Evolutionary conservation across 805 yeast genomes (phyloP).

Genomic region (Candida arabinofermentans): DNA sequence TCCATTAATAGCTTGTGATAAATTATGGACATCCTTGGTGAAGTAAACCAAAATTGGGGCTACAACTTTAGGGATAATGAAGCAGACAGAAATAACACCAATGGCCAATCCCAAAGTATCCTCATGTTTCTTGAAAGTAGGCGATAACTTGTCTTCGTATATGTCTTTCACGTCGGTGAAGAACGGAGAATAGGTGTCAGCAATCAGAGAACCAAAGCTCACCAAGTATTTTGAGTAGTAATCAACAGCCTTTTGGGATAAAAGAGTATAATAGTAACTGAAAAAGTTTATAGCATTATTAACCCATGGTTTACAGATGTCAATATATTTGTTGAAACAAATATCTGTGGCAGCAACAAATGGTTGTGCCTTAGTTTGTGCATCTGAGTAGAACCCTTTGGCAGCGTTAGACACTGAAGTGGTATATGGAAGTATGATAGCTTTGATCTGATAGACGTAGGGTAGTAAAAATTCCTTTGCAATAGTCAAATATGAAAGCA

Average conservation of each 20-base stretch:
- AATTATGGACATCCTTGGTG: conserved; percentile 21
- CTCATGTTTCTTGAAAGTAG: conserved; percentile 10
- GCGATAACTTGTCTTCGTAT: conserved; percentile 8
- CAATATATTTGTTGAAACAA: background rate
- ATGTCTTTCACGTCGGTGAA: conserved; percentile 14
- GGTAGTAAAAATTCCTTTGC: conserved; percentile 1
- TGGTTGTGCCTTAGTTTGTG: no score
- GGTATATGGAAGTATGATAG: no score
- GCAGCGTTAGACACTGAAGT: no score
- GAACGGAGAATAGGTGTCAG: conserved; percentile 13
- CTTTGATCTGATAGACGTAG: background rate
- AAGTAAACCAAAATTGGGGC: conserved; percentile 14
- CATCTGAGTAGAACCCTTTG: no score
- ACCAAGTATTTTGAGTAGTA: conserved; percentile 10
- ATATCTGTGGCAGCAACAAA: no score
- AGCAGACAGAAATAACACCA: conserved; percentile 9
- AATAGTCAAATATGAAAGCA: background rate
- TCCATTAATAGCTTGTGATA: conserved; percentile 24
- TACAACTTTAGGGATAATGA: conserved; percentile 10
- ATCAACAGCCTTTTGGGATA: conserved; percentile 2
- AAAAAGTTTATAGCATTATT: background rate
- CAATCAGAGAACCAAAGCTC: conserved; percentile 9
- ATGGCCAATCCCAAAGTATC: conserved; percentile 14
- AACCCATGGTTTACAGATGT: background rate
- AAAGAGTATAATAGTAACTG: conserved; percentile 1